Conservation (phyloP, 2,329 filamentous ascomycete genomes). For the Colletotrichum phormii region DNA sequence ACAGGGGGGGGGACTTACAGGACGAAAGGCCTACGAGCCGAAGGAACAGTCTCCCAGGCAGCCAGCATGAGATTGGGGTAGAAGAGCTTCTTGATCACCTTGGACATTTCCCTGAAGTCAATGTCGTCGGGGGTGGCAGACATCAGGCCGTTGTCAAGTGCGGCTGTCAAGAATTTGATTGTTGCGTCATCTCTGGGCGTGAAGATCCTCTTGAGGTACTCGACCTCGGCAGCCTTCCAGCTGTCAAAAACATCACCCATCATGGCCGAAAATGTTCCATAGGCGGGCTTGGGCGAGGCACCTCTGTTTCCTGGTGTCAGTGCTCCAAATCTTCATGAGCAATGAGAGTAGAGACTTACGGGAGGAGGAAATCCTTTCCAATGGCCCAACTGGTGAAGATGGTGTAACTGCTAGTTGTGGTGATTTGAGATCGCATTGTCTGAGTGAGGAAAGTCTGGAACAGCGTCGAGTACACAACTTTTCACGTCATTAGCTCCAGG, state of each 20-base stretch:
- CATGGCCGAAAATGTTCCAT: not conserved
- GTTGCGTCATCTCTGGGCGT: not conserved
- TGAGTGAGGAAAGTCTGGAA: not conserved
- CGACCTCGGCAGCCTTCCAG: slow-evolving; percentile 9
- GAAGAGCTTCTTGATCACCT: slow-evolving; percentile 15
- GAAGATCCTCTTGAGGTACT: slow-evolving; percentile 2
- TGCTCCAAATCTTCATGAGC: no score
- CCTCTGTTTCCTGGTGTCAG: not conserved
- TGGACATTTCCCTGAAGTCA: slow-evolving; percentile 9
- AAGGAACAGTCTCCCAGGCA: not conserved
- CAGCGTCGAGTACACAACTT: not conserved
- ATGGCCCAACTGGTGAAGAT: slow-evolving; percentile 20
- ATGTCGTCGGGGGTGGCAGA: not conserved
- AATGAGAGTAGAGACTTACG: not conserved
- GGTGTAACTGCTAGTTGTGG: slow-evolving; percentile 2
- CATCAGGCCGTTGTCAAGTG: slow-evolving; percentile 22
- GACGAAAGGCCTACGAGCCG: slow-evolving; percentile 4
- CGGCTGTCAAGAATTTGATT: not conserved
- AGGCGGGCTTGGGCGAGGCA: not conserved
- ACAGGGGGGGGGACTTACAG: not conserved
- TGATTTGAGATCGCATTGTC: slow-evolving; percentile 4
- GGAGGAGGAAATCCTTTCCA: slow-evolving; percentile 23
- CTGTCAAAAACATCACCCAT: slow-evolving; percentile 18
- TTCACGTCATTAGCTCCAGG: not conserved
- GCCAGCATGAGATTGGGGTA: slow-evolving; percentile 4